These are phyloP conservation scores for Hemileccinum rubropunctum DNA, from an alignment of 768 basidiomycete species.

Conservation along the genomic window DNA sequence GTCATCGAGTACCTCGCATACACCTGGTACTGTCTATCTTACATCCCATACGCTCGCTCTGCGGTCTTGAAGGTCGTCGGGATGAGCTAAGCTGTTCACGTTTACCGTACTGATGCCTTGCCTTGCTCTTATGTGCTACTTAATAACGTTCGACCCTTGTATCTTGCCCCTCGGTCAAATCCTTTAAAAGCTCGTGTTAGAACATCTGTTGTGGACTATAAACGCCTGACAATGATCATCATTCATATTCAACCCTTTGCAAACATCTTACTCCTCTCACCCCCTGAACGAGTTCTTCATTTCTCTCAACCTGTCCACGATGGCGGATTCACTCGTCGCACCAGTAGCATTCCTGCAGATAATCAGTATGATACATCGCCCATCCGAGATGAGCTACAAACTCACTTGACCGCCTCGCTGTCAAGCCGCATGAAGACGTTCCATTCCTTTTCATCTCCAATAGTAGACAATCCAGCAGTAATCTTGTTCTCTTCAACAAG, in stretches of 20 bases:
- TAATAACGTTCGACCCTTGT: no score
- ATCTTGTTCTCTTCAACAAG: conserved; percentile 56
- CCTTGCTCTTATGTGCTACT: no score
- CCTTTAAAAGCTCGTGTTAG: no score
- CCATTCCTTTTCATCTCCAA: conserved; percentile 92
- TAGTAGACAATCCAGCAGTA: conserved; percentile 82
- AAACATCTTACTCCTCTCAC: conserved; percentile 26
- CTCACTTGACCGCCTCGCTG: conserved; percentile 61
- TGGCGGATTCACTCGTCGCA: conserved; percentile 40
- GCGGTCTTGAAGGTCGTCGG: conserved; percentile 67
- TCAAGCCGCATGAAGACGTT: conserved; percentile 91
- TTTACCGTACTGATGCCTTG: background rate
- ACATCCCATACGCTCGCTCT: conserved; percentile 87
- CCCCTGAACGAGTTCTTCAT: conserved; percentile 84
- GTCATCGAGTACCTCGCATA: conserved; percentile 90
- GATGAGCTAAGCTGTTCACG: conserved; percentile 20
- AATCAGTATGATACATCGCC: background rate
- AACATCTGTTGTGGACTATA: no score
- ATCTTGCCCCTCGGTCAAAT: no score
- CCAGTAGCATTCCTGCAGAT: conserved; percentile 48
- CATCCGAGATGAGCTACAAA: conserved; percentile 3
- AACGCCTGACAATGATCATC: no score
- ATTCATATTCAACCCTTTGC: no score
- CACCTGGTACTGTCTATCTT: conserved; percentile 84
- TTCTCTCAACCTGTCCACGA: conserved; percentile 75